These are phyloP conservation scores for Mallotus japonicus DNA, from an alignment of 441 rosid species.

Conservation along the genomic window DNA sequence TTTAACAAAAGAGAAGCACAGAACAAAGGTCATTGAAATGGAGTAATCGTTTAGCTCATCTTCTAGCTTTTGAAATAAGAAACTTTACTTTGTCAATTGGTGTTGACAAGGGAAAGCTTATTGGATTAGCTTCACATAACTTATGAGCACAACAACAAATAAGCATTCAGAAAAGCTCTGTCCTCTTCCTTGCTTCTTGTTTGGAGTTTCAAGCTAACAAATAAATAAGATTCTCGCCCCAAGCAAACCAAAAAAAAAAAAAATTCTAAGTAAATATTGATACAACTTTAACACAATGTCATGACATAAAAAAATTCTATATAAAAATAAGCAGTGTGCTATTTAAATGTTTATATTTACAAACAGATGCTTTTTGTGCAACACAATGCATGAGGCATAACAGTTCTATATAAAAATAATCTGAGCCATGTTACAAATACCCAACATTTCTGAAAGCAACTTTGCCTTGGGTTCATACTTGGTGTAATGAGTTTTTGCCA, in stretches of 20 bases:
- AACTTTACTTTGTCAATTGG: no score
- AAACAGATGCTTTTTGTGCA: no score
- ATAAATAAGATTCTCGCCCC: constrained; percentile 15
- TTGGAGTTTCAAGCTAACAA: constrained; percentile 13
- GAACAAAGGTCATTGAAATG: no score
- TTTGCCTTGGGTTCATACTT: constrained; percentile 77
- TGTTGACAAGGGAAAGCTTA: no score
- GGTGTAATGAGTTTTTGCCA: constrained; percentile 66
- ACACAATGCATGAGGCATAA: no score
- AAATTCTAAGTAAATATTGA: constrained; percentile 21
- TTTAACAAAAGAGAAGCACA: no score
- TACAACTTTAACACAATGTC: constrained; percentile 27
- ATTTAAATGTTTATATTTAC: no score
- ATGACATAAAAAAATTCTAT: constrained; percentile 9
- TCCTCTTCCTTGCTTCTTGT: constrained; percentile 14
- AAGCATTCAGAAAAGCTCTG: constrained; percentile 4
- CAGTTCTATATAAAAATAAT: no score
- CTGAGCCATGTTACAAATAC: no score
- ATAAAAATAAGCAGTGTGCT: no score
- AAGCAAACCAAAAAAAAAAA: constrained; percentile 19
- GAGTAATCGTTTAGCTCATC: no score
- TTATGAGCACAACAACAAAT: not conserved
- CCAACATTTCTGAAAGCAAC: constrained; percentile 2
- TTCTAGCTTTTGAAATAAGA: no score
- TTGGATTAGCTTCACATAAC: not conserved